Conservation (phyloP, 139 green algal genomes). For the Trebouxia sp. region DNA sequence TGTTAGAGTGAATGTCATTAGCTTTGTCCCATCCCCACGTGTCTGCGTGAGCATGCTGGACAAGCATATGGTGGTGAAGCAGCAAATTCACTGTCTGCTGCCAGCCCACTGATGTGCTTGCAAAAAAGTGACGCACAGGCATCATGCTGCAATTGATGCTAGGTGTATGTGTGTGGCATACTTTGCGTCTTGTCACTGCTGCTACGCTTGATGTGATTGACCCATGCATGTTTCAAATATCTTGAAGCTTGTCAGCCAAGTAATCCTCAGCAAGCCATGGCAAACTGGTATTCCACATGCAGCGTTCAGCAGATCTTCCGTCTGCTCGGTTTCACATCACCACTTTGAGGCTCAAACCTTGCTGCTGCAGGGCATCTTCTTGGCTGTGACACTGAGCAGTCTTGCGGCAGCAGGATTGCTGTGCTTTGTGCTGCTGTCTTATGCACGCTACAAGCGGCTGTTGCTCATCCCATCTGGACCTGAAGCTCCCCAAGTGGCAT, state of each 20-base stretch:
- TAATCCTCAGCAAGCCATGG: too few relatives aligned
- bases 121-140: too few relatives aligned
- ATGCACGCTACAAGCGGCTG: slow-evolving; percentile 22
- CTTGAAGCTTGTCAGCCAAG: too few relatives aligned
- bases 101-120: too few relatives aligned
- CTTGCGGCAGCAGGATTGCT: neutral
- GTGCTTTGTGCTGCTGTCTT: neutral
- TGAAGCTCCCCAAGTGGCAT: too few relatives aligned
- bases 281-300: neutral
- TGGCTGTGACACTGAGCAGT: neutral
- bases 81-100: too few relatives aligned
- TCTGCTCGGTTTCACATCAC: neutral
- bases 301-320: neutral
- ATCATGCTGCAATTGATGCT: too few relatives aligned
- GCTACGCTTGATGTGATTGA: too few relatives aligned
- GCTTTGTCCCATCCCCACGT: neutral
- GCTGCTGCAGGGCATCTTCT: neutral
- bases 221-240: too few relatives aligned
- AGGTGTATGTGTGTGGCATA: too few relatives aligned
- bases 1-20: neutral
- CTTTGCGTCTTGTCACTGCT: too few relatives aligned
- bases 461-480: slow-evolving; percentile 6
- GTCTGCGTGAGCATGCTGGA: neutral
- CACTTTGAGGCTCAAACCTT: neutral
- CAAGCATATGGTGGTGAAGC: neutral